These are phyloP conservation scores for Vitellaria paradoxa DNA, from an alignment of 179 eudicot genomes.

Conservation along the genomic window DNA sequence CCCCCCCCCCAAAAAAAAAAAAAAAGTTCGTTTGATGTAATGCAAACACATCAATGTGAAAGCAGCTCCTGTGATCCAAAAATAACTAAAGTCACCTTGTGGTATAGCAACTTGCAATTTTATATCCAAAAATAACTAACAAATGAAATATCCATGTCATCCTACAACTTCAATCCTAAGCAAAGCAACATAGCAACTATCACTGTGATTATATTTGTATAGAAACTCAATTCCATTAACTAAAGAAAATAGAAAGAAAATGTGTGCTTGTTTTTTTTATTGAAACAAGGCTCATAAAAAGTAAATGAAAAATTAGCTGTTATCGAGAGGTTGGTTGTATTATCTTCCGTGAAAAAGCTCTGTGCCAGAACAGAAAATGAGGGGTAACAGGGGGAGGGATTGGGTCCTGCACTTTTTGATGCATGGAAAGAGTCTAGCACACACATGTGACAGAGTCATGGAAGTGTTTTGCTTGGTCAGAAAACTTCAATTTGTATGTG, in stretches of 20 bases:
- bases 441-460: conserved; percentile 22
- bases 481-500: conserved; percentile 24
- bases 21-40: no score
- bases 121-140: neutral
- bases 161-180: conserved; percentile 4
- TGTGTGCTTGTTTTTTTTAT: conserved; percentile 8
- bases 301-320: conserved; percentile 18
- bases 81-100: conserved; percentile 2
- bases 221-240: conserved; percentile 16
- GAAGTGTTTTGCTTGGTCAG: conserved; percentile 22
- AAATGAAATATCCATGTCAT: neutral
- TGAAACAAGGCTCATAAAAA: conserved; percentile 4
- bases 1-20: no score
- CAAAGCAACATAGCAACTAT: neutral
- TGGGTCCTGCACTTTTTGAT: conserved; percentile 23
- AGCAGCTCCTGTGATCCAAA: no score
- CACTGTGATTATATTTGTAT: neutral
- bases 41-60: no score
- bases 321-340: conserved; percentile 17
- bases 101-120: conserved; percentile 10
- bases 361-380: conserved; percentile 20
- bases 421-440: conserved; percentile 22
- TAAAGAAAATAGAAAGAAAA: conserved; percentile 8
- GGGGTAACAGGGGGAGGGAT: conserved; percentile 13
- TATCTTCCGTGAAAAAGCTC: conserved; percentile 25